These are phyloP conservation scores for Chimonanthus praecox DNA, from an alignment of 164 flowering plant species.

Conservation along the genomic window DNA sequence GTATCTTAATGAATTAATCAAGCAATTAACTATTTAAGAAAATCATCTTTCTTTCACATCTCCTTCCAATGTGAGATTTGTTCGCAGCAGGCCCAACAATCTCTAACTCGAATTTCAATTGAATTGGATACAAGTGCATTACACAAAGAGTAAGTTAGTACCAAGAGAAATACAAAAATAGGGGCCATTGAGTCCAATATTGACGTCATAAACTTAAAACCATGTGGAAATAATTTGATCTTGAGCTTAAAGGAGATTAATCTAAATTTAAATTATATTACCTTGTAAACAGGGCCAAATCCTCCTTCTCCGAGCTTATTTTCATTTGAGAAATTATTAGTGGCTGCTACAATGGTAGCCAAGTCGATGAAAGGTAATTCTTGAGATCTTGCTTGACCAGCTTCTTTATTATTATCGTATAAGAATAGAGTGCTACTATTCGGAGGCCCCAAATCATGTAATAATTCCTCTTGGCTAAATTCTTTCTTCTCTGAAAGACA, in stretches of 20 bases:
- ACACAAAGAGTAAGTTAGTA: too few relatives aligned
- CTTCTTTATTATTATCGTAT: neutral
- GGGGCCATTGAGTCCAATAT: too few relatives aligned
- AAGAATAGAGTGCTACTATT: neutral
- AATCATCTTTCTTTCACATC: too few relatives aligned
- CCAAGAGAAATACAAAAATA: too few relatives aligned
- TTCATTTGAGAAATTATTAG: neutral
- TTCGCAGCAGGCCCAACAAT: rapidly evolving
- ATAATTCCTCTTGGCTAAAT: neutral
- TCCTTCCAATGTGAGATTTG: too few relatives aligned
- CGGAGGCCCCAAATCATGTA: neutral
- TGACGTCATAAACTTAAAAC: too few relatives aligned
- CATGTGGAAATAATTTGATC: too few relatives aligned
- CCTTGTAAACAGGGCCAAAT: constrained; percentile 6
- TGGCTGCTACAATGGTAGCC: neutral
- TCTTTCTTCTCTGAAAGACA: neutral
- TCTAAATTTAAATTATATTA: neutral
- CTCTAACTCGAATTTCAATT: rapidly evolving
- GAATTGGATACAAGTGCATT: too few relatives aligned
- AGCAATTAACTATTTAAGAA: too few relatives aligned
- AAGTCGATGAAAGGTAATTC: neutral
- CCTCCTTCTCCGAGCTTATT: constrained; percentile 10
- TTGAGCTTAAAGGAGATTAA: too few relatives aligned
- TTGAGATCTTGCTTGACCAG: neutral
- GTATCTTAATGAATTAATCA: too few relatives aligned